Evolutionary conservation across 2,329 filamentous ascomycete genomes (phyloP).

Genomic region (Cordyceps cateniannulata): DNA sequence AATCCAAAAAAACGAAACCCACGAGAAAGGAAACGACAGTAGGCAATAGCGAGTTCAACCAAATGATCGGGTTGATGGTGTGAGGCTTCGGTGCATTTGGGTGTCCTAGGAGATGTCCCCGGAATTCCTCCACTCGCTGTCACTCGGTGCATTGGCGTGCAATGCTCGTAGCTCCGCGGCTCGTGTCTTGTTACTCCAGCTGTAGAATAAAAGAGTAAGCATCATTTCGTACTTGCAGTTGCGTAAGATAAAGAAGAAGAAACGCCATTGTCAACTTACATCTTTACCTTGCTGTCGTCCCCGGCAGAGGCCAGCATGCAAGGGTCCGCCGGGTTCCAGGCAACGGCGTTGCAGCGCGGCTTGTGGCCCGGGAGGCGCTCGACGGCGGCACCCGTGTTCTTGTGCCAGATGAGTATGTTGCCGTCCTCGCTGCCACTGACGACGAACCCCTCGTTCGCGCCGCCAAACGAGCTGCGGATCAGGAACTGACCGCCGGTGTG

Average conservation of each 20-base stretch:
- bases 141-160: slow-evolving; percentile 3
- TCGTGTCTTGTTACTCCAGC: slow-evolving; percentile 22
- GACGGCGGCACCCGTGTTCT: slow-evolving; percentile 68
- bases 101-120: no score
- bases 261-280: slow-evolving; percentile 51
- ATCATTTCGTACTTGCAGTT: background rate
- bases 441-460: slow-evolving; percentile 86
- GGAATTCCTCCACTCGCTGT: no score
- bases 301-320: slow-evolving; percentile 86
- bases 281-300: slow-evolving; percentile 77
- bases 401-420: slow-evolving; percentile 84
- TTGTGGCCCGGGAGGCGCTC: slow-evolving; percentile 70
- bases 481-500: slow-evolving; percentile 70
- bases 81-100: no score
- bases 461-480: slow-evolving; percentile 79
- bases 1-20: no score
- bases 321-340: slow-evolving; percentile 81
- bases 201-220: background rate
- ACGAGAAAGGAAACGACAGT: no score
- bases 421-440: slow-evolving; percentile 82
- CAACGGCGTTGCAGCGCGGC: slow-evolving; percentile 75
- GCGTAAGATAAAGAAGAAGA: background rate
- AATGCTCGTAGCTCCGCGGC: slow-evolving; percentile 17
- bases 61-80: no score
- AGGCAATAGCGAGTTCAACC: no score